phyloP scores from a whole-genome alignment of 1,284 basidiomycete species.

The Lignosus rhinocerotis region DNA sequence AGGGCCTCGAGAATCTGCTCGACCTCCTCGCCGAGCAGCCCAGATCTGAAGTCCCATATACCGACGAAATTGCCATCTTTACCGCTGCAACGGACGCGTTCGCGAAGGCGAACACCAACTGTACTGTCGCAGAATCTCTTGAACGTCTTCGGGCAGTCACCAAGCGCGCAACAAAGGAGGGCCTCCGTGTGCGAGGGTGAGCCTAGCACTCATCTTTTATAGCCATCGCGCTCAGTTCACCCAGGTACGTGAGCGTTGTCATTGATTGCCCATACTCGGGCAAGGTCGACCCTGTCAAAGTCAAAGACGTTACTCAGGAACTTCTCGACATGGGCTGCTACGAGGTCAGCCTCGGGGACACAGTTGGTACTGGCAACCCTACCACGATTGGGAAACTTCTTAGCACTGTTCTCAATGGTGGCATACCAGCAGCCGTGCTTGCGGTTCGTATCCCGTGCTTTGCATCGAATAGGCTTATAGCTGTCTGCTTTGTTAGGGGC shows the following conservation, averaged over 20 bases:
- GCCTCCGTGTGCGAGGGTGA: slow-evolving; percentile 67
- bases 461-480: neutral
- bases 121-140: slow-evolving; percentile 74
- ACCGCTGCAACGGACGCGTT: slow-evolving; percentile 89
- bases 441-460: slow-evolving; percentile 51
- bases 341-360: slow-evolving; percentile 91
- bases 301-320: slow-evolving; percentile 71
- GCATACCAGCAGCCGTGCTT: slow-evolving; percentile 60
- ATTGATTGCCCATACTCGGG: slow-evolving; percentile 89
- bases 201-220: neutral
- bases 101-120: slow-evolving; percentile 85
- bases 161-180: slow-evolving; percentile 55
- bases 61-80: slow-evolving; percentile 90
- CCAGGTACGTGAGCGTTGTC: slow-evolving; percentile 84
- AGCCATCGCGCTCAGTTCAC: neutral
- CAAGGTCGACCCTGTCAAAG: slow-evolving; percentile 63
- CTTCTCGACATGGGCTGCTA: slow-evolving; percentile 92
- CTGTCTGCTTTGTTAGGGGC: slow-evolving; percentile 22
- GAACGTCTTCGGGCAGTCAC: slow-evolving; percentile 66
- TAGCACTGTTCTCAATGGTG: slow-evolving; percentile 61
- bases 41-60: slow-evolving; percentile 42
- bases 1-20: slow-evolving; percentile 73
- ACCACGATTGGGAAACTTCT: slow-evolving; percentile 67
- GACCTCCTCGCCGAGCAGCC: slow-evolving; percentile 45
- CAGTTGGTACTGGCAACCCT: slow-evolving; percentile 86